phyloP scores from a whole-genome alignment of 495 filamentous ascomycete species.

The Bryoglossum gracile region DNA sequence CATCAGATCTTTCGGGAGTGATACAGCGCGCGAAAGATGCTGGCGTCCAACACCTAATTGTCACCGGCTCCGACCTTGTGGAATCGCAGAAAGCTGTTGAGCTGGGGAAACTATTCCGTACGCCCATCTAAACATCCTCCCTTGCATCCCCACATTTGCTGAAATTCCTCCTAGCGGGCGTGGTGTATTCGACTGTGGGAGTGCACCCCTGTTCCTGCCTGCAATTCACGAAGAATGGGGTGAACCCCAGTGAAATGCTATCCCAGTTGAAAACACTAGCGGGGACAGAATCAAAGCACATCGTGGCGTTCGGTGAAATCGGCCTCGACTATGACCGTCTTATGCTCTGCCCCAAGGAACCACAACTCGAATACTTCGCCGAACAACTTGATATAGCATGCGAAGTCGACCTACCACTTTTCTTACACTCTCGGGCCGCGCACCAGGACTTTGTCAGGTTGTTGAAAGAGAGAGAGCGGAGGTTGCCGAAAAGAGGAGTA shows the following conservation, averaged over 20 bases:
- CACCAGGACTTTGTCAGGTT: slow-evolving; percentile 59
- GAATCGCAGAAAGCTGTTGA: slow-evolving; percentile 69
- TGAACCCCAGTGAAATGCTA: slow-evolving; percentile 49
- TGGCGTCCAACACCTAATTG: slow-evolving; percentile 82
- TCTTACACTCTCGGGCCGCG: slow-evolving; percentile 66
- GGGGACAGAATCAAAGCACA: slow-evolving; percentile 35
- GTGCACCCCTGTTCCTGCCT: slow-evolving; percentile 82
- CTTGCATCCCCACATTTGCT: background rate
- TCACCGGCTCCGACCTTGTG: slow-evolving; percentile 83
- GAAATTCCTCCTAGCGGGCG: slow-evolving; percentile 52
- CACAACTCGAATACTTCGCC: slow-evolving; percentile 79
- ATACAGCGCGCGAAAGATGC: slow-evolving; percentile 64
- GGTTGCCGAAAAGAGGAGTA: slow-evolving; percentile 53
- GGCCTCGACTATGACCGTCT: slow-evolving; percentile 94
- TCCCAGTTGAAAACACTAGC: slow-evolving; percentile 53
- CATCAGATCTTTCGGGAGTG: slow-evolving; percentile 69
- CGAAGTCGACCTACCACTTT: slow-evolving; percentile 59
- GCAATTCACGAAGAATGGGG: slow-evolving; percentile 54
- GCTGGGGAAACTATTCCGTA: slow-evolving; percentile 66
- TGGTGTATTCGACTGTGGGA: slow-evolving; percentile 82
- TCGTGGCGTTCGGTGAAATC: slow-evolving; percentile 88
- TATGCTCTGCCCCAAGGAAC: slow-evolving; percentile 63
- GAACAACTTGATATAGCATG: slow-evolving; percentile 67
- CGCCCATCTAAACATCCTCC: slow-evolving; percentile 22
- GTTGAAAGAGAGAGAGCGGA: slow-evolving; percentile 39